Percentiles rank a stretch among this genome's conserved stretches.
Evolutionary conservation across 345 rosid species (phyloP).

Genomic region (Pistacia atlantica): DNA sequence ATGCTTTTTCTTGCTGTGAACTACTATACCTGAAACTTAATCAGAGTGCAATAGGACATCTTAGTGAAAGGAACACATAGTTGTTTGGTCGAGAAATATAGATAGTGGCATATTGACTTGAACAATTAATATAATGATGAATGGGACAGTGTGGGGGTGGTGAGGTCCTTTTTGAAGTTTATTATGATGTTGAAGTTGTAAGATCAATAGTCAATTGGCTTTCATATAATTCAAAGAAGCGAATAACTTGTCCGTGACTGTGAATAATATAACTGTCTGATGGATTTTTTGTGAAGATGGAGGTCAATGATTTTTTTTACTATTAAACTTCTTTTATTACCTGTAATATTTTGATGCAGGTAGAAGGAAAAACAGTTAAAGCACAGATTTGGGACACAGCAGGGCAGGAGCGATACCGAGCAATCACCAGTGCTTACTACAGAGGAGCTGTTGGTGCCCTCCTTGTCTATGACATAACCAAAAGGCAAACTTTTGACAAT

Average conservation of each 20-base stretch:
- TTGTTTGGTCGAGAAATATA: not conserved
- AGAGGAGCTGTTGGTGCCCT: constrained; percentile 85
- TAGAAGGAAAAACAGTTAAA: constrained; percentile 81
- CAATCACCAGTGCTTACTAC: constrained; percentile 73
- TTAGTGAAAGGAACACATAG: not conserved
- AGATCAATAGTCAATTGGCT: not conserved
- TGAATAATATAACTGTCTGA: not conserved
- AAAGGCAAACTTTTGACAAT: constrained; percentile 75
- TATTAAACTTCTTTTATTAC: too few relatives aligned
- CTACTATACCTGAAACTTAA: not conserved
- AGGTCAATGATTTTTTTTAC: too few relatives aligned
- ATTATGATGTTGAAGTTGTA: not conserved
- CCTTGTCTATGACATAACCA: constrained; percentile 78
- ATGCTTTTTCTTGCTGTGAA: not conserved
- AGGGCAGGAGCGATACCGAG: constrained; percentile 79
- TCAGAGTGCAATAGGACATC: not conserved
- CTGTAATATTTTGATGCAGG: constrained; percentile 35
- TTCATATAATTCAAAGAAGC: not conserved
- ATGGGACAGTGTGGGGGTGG: not conserved
- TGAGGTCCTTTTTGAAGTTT: not conserved
- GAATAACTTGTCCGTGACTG: not conserved
- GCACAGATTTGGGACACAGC: constrained; percentile 90
- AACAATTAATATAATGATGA: not conserved
- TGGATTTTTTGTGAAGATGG: not conserved
- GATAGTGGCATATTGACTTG: not conserved